Evolutionary conservation across 805 yeast species (phyloP), one percentile per base, ranked within the genome.

Genomic region (Candida chauliodis): DNA sequence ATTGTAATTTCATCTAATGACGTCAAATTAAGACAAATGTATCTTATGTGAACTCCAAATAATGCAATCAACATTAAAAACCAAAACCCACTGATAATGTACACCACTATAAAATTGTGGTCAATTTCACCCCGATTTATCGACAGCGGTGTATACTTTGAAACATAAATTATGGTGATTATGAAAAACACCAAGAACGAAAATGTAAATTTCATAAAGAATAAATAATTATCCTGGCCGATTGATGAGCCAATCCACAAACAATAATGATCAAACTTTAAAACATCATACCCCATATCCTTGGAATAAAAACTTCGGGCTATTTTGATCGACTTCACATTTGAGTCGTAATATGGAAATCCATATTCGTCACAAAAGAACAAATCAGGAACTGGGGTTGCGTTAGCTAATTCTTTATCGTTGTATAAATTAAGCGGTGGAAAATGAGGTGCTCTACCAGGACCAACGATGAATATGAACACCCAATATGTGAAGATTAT

Each of bases 191-290:
- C 16, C 19, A 60, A 55, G 21, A 69, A 57, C 49, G 66, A 62
- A 4, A 66, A 29, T 22, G 73, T 50, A 49, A 73, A 81, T 44
- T 75, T 78, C 3, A 80, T 36, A 50, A 89, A 89, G 20, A 67
- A 59, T 35, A 72, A 53, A 53, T 78, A 78, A 58, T 91, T 90
- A 26, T 63, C 56, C 42, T 75, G 73, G 0, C 95, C 96, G 30
- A 90, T 76, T 4, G 78, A 75, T 0, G 71, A 55, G 1, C 95
- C 95, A 0, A 91, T 58, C 82, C 87, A 88, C 0, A 78, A 52
- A 55, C 98, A 90, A 51, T 71, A 82, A 56, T 90, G 98, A 58
- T 90, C 98, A 68, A 85, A 83, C 41, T 73, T 69, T 0, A 85
- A 78, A 0, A 89, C 78, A 52, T 95, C 87, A 17, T 58, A 52